Base-by-base conservation (phyloP, 2,329 filamentous ascomycete species). In the Mycosphaerella arachidis region DNA sequence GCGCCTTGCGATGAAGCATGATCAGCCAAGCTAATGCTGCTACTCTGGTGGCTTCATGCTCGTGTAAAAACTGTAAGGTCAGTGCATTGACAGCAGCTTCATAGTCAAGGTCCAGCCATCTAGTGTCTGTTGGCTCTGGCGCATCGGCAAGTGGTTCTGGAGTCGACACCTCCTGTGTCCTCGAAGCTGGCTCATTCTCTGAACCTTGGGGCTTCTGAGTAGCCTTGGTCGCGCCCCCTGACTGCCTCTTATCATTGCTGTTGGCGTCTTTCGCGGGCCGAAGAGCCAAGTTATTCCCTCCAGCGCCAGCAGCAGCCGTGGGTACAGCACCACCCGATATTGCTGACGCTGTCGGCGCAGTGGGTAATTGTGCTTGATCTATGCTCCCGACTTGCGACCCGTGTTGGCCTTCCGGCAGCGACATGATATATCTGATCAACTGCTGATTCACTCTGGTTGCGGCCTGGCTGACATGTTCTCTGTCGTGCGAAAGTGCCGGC, bases 1-100 rank as follows among this genome's bases (percentile, higher is more conserved):
- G 94, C 3, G 94, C 93, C 78, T 97, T 97, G 64, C 91, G 86
- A 73, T 99, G 94, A 45, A 99, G 82, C 93, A 97, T 97, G 60
- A 97, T 94, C 58, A 99, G 82, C 94, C 94, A 99, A 6, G 90
- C 93, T 62, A 99, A 80, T 16, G 94, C 92, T 40, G 92, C 93
- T 30, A 97, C 92, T 62, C 94, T 86, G 1, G 94, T 99, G 30
- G 91, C 92, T 78, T 99, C 95, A 71, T 97, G 91, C 68, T 99
- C 93, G 70, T 99, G 97, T 55, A 99, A 79, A 70, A 99, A 97
- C 56, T 97, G 86, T 7, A 97, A 77, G 0, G 93, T 99, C 45
- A 99, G 82, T 8, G 93, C 94, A 74, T 89, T 95, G 53, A 99
- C 94, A 5, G 94, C 92, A 18, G 92, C 92, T 40, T 92, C 91